A percentile compares a stretch with the other conserved stretches of the same genome.
Conservation (phyloP, 1,139 yeast species). For the Candida sp. region DNA sequence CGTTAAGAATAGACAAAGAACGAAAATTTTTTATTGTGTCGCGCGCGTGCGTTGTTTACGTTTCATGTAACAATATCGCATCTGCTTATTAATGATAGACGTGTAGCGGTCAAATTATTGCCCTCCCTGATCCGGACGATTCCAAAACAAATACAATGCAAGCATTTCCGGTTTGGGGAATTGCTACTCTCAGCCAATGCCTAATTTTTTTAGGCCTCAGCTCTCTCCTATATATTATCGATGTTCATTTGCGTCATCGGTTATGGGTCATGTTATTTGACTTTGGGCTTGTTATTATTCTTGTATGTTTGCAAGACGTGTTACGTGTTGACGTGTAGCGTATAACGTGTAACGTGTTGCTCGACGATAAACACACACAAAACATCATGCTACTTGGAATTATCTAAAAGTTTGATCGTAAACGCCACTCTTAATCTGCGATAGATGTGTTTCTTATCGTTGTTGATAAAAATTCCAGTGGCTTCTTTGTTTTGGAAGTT, state of each 20-base stretch:
- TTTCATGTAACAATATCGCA: not conserved
- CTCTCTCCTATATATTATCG: not conserved
- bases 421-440: not conserved
- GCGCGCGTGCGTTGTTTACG: slow-evolving; percentile 4
- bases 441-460: not conserved
- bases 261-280: not conserved
- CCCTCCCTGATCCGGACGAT: slow-evolving; percentile 1
- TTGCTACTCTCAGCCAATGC: not conserved
- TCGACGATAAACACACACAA: not conserved
- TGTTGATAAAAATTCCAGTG: not conserved
- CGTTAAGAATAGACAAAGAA: not conserved
- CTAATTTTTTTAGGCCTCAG: not conserved
- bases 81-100: slow-evolving; percentile 5
- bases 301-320: not conserved
- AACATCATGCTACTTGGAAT: not conserved
- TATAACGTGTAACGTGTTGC: slow-evolving; percentile 2
- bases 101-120: slow-evolving; percentile 1
- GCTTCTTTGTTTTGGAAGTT: not conserved
- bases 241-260: slow-evolving; percentile 2
- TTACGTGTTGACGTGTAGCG: slow-evolving; percentile 1
- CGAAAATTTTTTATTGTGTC: slow-evolving; percentile 4
- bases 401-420: not conserved
- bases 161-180: not conserved
- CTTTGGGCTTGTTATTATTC: not conserved
- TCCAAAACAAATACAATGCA: not conserved